Evolutionary conservation across 768 basidiomycete species (phyloP), one percentile per base, ranked within the genome.

Genomic region (Amanita fuliginea): DNA sequence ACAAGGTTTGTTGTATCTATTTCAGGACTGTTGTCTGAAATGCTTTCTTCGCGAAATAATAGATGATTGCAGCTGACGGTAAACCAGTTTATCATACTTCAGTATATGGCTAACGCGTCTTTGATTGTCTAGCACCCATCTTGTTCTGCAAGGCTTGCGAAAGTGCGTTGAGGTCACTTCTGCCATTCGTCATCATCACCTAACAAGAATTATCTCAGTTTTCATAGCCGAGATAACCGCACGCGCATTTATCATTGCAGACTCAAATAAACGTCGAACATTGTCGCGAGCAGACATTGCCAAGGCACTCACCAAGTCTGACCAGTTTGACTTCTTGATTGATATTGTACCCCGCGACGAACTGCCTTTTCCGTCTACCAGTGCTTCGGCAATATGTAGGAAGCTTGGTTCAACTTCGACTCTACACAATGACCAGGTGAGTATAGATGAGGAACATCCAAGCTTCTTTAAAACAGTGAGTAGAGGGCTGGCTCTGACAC

Each of bases 41-140:
- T 42, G 40, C 28, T 42, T 46, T 45, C 42, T 43, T 24, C 16
- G 4, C n/a, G 21, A 36, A 52, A 45, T 9, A 46, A 49, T 42
- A 93, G 93, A 98, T 98, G 95, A 98, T 98, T 57, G 92, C 95
- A 47, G 91, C 92, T 51, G 95, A 99, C 66, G 88, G 88, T 88
- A 24, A 61, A 51, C 73, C 47, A 49, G 51, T 28, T 52, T 49
- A 24, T 55, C 36, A 34, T 47, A 48, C 44, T 43, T 42, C 53
- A 2, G 47, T 4, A 30, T 42, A 42, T 6, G 42, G 26, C 37
- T 26, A 11, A 37, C 33, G 24, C 24, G 24, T 37, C 21, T 28
- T 26, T n/a, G 7, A 9, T 36, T 16, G 4, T 36, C 36, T 54
- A 86, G 95, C 92, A 8, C 95, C 95, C 5, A 87, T 98, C 51